These are phyloP conservation scores for Odonthalia washingtoniensis DNA, from an alignment of 31 red algal species.

Conservation along the genomic window DNA sequence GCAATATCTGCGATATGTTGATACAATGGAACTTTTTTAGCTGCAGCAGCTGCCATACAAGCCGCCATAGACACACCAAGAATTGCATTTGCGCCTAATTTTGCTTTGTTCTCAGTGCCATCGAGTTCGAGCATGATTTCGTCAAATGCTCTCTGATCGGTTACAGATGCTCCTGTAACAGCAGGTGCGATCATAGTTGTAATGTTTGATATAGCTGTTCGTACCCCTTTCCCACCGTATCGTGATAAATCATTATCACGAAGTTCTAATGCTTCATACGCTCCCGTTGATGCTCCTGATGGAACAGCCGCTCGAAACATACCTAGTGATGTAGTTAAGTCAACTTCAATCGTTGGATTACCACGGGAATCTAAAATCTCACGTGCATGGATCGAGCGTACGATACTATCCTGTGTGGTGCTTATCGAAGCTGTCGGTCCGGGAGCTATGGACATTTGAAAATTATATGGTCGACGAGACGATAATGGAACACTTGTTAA, in stretches of 20 bases:
- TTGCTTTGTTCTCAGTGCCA: constrained; percentile 83
- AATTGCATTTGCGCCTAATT: constrained; percentile 92
- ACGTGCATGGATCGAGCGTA: constrained; percentile 69
- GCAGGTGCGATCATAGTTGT: constrained; percentile 67
- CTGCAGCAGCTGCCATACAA: constrained; percentile 83
- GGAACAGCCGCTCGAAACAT: constrained; percentile 86
- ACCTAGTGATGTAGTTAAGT: constrained; percentile 59
- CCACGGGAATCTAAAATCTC: constrained; percentile 97
- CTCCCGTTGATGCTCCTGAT: constrained; percentile 92
- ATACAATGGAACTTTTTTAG: constrained; percentile 69
- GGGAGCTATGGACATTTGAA: too few species aligned
- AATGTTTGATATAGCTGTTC: constrained; percentile 80
- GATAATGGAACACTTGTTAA: too few species aligned
- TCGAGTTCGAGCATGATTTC: constrained; percentile 82
- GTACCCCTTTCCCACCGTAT: constrained; percentile 86
- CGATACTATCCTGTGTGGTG: too few species aligned
- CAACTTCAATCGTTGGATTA: constrained; percentile 95
- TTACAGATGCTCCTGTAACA: constrained; percentile 64
- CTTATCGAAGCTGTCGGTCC: too few species aligned
- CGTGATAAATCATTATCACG: constrained; percentile 80
- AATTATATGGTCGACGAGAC: too few species aligned
- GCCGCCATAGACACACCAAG: constrained; percentile 94
- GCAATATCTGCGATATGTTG: constrained; percentile 82
- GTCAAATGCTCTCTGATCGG: constrained; percentile 78
- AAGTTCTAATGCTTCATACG: constrained; percentile 91